Base-by-base conservation (phyloP, 768 basidiomycete genomes). In the Boletus vinaceobasis region DNA sequence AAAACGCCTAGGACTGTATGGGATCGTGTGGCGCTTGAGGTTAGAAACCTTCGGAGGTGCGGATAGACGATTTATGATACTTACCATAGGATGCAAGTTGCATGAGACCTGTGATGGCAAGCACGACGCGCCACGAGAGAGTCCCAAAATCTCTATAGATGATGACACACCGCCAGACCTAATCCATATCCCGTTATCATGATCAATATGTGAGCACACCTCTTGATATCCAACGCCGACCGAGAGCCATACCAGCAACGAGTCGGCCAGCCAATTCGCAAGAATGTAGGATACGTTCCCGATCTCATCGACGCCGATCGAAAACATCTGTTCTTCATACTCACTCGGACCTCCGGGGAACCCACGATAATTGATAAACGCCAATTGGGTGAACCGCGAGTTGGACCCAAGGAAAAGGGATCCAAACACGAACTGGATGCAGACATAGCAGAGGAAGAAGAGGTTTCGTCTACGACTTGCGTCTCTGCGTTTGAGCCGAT, bases 101-200 rank as follows among this genome's bases (percentile, higher is more conserved):
- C 56, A 71, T 61, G 52, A 61, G 44, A 23, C 67, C 62, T 2
- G 56, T 60, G 6, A 67, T 3, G 13, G 14, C 36, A 17, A 71
- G 31, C 9, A 69, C 53, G 42, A 62, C 21, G 37, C 55, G 51
- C 4, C 55, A 55, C 7, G 53, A 63, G 31, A 47, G 27, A 38
- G 13, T 26, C 0, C 55, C 59, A 2, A 65, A 58, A 50, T 69
- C 58, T 33, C 53, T 59, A 23, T 56, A 71, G 43, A 69, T 71
- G 31, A 67, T 62, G 21, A 61, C 51, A 53, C 66, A 69, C 21
- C 68, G 69, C 68, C 68, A 69, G 35, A 69, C 60, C 67, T 69
- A 27, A 38, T 14, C 42, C 1, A 17, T 10, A 8, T 6, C 26
- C 29, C 26, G 15, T 14, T 15, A 14, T 51, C 4, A 23, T 2